Percentiles rank a stretch among this genome's conserved stretches.
phyloP scores from a whole-genome alignment of 2,329 filamentous ascomycete genomes.

The Colletotrichum liaoningense region DNA sequence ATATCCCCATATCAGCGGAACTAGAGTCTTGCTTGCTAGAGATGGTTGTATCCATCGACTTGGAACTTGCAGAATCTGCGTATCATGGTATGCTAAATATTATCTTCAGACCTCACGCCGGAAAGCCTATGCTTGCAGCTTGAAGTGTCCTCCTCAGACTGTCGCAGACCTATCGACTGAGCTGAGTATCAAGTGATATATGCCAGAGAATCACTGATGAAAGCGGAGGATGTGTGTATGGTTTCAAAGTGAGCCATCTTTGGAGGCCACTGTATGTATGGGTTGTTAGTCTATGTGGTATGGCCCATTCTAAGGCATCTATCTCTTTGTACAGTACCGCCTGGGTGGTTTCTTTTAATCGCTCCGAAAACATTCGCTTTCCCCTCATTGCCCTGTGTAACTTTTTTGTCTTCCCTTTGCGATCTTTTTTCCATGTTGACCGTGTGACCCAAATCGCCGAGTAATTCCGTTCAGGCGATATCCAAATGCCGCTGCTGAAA shows the following conservation, averaged over 20 bases:
- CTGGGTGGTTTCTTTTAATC: not conserved
- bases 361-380: not conserved
- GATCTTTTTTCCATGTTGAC: not conserved
- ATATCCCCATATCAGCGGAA: no score
- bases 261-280: not conserved
- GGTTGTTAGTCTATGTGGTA: not conserved
- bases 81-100: not conserved
- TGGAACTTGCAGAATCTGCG: not conserved
- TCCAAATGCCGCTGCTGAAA: not conserved
- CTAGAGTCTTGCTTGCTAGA: not conserved
- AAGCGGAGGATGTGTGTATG: not conserved
- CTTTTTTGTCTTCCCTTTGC: conserved; percentile 4
- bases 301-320: conserved; percentile 19
- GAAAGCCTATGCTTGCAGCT: not conserved
- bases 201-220: not conserved
- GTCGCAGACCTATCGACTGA: no score
- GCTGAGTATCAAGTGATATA: no score
- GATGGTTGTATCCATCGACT: not conserved
- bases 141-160: no score
- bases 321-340: conserved; percentile 18
- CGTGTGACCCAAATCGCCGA: not conserved
- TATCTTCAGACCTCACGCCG: not conserved
- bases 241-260: not conserved
- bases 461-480: not conserved
- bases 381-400: not conserved